Evolutionary conservation across 345 rosid species (phyloP), one percentile per base, ranked within the genome.

Genomic region (Salix caprea): DNA sequence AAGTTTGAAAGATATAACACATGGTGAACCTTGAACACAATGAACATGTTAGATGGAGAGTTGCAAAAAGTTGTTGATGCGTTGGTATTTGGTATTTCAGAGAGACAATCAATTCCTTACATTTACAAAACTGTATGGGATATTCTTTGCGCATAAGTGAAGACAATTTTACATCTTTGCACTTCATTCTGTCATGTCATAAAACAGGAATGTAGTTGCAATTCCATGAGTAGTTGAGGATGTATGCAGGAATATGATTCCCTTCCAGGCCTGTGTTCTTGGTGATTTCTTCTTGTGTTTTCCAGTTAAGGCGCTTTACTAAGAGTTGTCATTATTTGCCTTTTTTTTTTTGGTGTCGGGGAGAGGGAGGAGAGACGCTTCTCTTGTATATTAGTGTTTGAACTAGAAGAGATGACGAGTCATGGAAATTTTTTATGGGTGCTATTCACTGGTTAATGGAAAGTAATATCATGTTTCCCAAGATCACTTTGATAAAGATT

Each of bases 1-100:
- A 73, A 2, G 19, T 70, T 61, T 70, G 40, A 74, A 19, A 16
- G 70, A 39, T 34, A 71, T 30, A 10, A 39, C 24, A 46, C n/a
- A 16, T 34, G 62, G 77, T 70, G 67, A 30, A 5, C 62, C 42
- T 5, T 61, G 44, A 74, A 78, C 54, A 23, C 18, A 40, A 42
- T 72, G 48, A 64, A 6, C 19, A 19, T 39, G 64, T 34, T 69
- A 56, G 50, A 21, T 70, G 19, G 60, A 58, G 78, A 61, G 76
- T 64, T 72, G 58, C 34, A 62, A 52, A 21, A 54, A 11, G 23
- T 70, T 34, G n/a, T 70, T 39, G 21, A 65, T 46, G 12, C 32
- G 42, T 23, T 73, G 7, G 52, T 40, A 58, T 40, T 34, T 19
- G 40, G 12, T 32, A 52, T 54, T 52, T 6, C 39, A 18, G 19